phyloP scores from a whole-genome alignment of 1,139 yeast genomes.

The Pichia kudriavzevii region DNA sequence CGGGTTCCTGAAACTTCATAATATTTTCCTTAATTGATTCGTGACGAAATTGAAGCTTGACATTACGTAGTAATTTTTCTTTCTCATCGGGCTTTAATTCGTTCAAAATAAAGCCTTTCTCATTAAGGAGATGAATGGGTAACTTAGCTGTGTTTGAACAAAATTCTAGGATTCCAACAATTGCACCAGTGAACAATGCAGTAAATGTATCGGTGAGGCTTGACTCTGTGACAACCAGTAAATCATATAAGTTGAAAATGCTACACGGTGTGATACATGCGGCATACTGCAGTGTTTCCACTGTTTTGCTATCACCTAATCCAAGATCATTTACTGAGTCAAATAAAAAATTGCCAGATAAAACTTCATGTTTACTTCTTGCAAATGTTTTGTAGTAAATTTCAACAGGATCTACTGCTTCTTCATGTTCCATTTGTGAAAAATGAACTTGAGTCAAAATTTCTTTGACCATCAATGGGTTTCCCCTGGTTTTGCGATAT shows the following conservation, averaged over 20 bases:
- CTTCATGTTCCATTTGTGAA: slow-evolving; percentile 6
- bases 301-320: slow-evolving; percentile 19
- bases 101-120: slow-evolving; percentile 28
- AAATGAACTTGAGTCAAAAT: slow-evolving; percentile 20
- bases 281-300: slow-evolving; percentile 35
- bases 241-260: slow-evolving; percentile 38
- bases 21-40: slow-evolving; percentile 29
- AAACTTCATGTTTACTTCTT: not conserved
- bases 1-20: slow-evolving; percentile 23
- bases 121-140: slow-evolving; percentile 37
- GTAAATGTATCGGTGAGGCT: slow-evolving; percentile 27
- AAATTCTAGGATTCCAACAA: slow-evolving; percentile 33
- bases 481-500: slow-evolving; percentile 25
- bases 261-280: slow-evolving; percentile 39
- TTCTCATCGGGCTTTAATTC: slow-evolving; percentile 33
- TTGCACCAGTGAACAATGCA: slow-evolving; percentile 33
- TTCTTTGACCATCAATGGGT: slow-evolving; percentile 19
- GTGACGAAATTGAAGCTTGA: slow-evolving; percentile 34
- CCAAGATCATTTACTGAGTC: slow-evolving; percentile 14
- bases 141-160: slow-evolving; percentile 40
- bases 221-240: slow-evolving; percentile 34
- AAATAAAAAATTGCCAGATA: not conserved
- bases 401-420: slow-evolving; percentile 2
- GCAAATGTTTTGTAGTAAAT: not conserved
- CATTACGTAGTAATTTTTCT: slow-evolving; percentile 32